Evolutionary conservation across 352 stramenopile species (phyloP), one percentile per base, ranked within the genome.

Genomic region (Thraustotheca clavata): DNA sequence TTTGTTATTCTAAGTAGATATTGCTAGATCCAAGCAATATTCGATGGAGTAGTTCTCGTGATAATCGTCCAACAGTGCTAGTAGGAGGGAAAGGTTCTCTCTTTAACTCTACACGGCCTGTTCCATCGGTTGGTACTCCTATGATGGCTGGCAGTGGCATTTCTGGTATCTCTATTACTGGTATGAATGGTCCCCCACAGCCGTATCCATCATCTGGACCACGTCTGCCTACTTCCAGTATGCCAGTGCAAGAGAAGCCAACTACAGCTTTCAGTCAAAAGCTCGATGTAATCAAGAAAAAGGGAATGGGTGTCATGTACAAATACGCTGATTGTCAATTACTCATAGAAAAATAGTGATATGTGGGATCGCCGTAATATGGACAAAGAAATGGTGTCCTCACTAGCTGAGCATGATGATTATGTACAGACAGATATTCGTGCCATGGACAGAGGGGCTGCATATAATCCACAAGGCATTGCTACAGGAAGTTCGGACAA

Each of bases 331-430:
- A 24, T 62, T 48, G 31, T 12, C 18, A 49, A 35, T 32, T 59
- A 54, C 0, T 22, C 8, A 29, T 29, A 43, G 12, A 35, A 26
- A 20, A 8, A 7, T 60, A 76, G 85, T 20, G 85, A 94, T 34
- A 87, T 83, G 29, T 94, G 83, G 83, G 83, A 94, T 22, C 79
- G 83, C 18, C 85, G 85, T 35, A 92, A 94, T 76, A 91, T 94
- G 79, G 85, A 94, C 70, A 92, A 92, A 71, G 91, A 81, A 16
- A 94, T 94, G 73, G 83, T 75, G n/a, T 88, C 81, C n/a, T 94
- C 85, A 9, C 71, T 94, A 18, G 83, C 85, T 36, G 85, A 94
- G 67, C 81, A 94, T 62, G 85, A 94, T 41, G 85, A 92, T 67
- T 92, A 39, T 78, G 72, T n/a, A 77, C 82, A 54, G 4, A 50